These are phyloP conservation scores for Stephania yunnanensis DNA, from an alignment of 164 flowering plant genomes.

Conservation along the genomic window DNA sequence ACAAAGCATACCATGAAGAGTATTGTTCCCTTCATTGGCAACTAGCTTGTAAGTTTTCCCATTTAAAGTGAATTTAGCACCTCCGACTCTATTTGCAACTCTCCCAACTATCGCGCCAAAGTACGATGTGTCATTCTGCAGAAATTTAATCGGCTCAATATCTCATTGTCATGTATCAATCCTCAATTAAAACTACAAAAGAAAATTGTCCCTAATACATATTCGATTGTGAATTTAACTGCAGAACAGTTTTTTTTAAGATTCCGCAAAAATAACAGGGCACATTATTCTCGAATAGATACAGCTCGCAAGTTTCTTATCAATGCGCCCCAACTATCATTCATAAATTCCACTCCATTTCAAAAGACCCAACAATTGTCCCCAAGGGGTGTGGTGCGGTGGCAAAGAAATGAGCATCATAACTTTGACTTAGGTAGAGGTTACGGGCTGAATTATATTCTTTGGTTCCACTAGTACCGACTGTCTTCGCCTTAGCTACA, in stretches of 20 bases:
- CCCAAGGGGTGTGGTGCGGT: no score
- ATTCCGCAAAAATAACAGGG: not conserved
- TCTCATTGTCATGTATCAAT: not conserved
- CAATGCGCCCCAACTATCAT: no score
- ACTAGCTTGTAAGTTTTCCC: slow-evolving; percentile 44
- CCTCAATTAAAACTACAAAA: not conserved
- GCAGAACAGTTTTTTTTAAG: no score
- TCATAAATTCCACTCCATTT: no score
- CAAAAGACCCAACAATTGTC: no score
- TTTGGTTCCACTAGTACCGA: no score
- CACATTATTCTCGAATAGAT: not conserved
- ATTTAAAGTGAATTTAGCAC: slow-evolving; percentile 48
- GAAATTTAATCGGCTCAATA: not conserved
- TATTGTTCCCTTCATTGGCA: slow-evolving; percentile 63
- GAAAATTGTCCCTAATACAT: not conserved
- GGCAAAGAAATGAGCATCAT: no score
- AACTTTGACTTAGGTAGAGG: no score
- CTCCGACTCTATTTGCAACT: slow-evolving; percentile 71
- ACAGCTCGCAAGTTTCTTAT: no score
- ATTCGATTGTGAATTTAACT: not conserved
- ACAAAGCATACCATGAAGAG: slow-evolving; percentile 40
- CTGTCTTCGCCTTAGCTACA: no score
- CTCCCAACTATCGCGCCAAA: slow-evolving; percentile 73
- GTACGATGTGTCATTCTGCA: slow-evolving; percentile 59
- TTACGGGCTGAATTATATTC: no score